Conservation (phyloP, 352 stramenopile genomes). For the Globisporangium alternatum region DNA sequence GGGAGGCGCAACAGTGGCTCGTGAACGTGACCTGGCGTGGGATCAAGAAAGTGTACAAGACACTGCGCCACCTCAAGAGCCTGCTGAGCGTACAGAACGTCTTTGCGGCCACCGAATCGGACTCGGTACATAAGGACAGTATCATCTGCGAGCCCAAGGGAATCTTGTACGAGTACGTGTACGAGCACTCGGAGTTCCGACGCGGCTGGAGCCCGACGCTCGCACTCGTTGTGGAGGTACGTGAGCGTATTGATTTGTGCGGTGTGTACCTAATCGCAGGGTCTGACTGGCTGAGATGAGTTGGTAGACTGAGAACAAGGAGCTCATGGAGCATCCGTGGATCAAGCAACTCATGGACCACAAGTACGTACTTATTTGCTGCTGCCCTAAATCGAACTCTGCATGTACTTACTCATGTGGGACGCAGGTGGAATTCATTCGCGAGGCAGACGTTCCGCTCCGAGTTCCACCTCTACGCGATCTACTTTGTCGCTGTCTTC, state of each 20-base stretch:
- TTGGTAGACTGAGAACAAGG: conserved; percentile 74
- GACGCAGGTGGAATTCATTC: conserved; percentile 70
- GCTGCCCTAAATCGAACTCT: not conserved
- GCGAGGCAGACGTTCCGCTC: conserved; percentile 59
- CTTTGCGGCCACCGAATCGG: conserved; percentile 39
- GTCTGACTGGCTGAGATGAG: not conserved
- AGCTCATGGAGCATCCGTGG: conserved; percentile 76
- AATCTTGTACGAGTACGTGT: conserved; percentile 83
- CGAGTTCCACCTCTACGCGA: conserved; percentile 74
- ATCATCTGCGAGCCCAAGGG: conserved; percentile 80
- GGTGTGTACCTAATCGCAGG: not conserved
- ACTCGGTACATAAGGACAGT: conserved; percentile 37
- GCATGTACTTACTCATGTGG: not conserved
- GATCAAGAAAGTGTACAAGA: conserved; percentile 53
- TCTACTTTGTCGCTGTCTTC: conserved; percentile 76
- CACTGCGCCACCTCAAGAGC: conserved; percentile 34
- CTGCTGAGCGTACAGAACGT: conserved; percentile 68
- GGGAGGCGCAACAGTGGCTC: conserved; percentile 22
- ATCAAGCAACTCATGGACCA: conserved; percentile 72
- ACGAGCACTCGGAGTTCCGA: conserved; percentile 70
- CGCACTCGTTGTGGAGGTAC: conserved; percentile 58
- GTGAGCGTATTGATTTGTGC: not conserved
- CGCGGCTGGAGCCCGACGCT: conserved; percentile 58
- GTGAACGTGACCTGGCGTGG: conserved; percentile 33
- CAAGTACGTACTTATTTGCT: conserved; percentile 40